These are phyloP conservation scores for Diaporthe sp. DNA, from an alignment of 2,329 filamentous ascomycete species.

Conservation along the genomic window DNA sequence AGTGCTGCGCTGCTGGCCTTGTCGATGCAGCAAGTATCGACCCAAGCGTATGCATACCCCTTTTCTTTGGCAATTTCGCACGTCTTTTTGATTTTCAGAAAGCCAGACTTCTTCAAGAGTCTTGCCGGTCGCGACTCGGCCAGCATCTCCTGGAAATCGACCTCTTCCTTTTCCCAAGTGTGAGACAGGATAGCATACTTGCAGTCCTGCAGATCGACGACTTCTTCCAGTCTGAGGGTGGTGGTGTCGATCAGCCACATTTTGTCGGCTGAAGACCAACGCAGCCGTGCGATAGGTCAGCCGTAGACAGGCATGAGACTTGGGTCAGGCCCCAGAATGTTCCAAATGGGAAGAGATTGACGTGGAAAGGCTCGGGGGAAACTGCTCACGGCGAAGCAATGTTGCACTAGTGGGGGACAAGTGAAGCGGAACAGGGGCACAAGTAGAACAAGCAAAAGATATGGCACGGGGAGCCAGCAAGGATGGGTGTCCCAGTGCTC, in stretches of 20 bases:
- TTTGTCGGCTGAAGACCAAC: background rate
- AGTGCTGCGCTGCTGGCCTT: constrained; percentile 40
- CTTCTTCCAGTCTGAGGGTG: constrained; percentile 14
- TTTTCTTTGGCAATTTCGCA: constrained; percentile 29
- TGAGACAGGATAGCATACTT: constrained; percentile 35
- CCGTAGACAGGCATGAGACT: background rate
- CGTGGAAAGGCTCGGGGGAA: background rate
- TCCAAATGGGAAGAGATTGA: background rate
- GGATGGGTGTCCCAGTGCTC: background rate
- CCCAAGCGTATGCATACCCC: constrained; percentile 34
- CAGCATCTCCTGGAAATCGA: constrained; percentile 27
- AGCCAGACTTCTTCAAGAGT: constrained; percentile 17
- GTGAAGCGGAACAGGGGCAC: background rate
- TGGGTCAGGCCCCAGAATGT: background rate
- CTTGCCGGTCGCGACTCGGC: constrained; percentile 12
- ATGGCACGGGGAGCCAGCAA: constrained; percentile 13
- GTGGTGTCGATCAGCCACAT: constrained; percentile 33
- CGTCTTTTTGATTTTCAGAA: constrained; percentile 30
- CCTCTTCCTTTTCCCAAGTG: constrained; percentile 32
- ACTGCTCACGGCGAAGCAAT: background rate
- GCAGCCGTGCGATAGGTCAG: background rate
- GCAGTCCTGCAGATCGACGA: constrained; percentile 28
- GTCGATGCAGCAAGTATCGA: constrained; percentile 40
- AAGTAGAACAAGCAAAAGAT: background rate
- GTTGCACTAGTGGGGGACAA: background rate